Conservation (phyloP, 495 filamentous ascomycete genomes). For the Aspergillus homomorphus region DNA sequence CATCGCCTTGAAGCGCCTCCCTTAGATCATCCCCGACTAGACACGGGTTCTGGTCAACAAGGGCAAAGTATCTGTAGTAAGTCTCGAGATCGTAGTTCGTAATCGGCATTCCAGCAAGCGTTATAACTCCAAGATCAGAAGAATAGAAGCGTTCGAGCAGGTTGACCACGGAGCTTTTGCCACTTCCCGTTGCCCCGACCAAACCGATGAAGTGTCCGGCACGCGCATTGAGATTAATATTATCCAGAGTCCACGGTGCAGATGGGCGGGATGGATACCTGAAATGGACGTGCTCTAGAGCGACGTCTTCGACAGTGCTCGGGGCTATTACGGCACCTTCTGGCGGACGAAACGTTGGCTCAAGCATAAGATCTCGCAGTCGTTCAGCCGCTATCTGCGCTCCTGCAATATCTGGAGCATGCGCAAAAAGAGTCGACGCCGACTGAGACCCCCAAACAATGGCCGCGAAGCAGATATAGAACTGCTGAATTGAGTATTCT, state of each 20-base stretch:
- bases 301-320: conserved; percentile 6
- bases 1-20: conserved; percentile 13
- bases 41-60: conserved; percentile 57
- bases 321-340: not conserved
- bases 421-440: conserved; percentile 45
- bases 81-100: conserved; percentile 34
- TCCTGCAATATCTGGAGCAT: conserved; percentile 44
- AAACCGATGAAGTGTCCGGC: conserved; percentile 46
- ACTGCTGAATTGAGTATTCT: conserved; percentile 46
- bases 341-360: not conserved
- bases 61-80: conserved; percentile 52
- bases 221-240: conserved; percentile 7
- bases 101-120: conserved; percentile 48
- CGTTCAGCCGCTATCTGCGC: conserved; percentile 23
- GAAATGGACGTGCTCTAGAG: conserved; percentile 7
- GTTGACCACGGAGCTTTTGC: conserved; percentile 43
- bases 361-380: conserved; percentile 3
- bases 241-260: conserved; percentile 1
- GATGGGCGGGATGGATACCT: conserved; percentile 8
- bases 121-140: conserved; percentile 45
- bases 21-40: conserved; percentile 14
- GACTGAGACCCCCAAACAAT: conserved; percentile 49
- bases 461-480: conserved; percentile 51
- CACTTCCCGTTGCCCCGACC: conserved; percentile 60
- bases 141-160: conserved; percentile 59